Evolutionary conservation across 257 asterid genomes (phyloP).

Genomic region (Solanum ossicruentum): DNA sequence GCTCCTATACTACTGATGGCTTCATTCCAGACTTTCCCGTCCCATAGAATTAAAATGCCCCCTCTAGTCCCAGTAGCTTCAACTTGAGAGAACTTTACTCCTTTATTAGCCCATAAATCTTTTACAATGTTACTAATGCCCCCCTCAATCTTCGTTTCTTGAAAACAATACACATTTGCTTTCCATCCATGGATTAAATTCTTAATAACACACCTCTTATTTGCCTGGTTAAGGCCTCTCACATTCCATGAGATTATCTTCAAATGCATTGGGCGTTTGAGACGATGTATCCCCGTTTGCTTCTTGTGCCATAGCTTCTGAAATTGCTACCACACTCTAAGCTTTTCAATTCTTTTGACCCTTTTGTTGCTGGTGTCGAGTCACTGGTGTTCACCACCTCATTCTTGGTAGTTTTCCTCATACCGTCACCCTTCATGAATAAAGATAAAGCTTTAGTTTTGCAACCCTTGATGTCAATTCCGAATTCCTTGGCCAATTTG

Average conservation of each 20-base stretch:
- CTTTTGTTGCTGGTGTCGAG: neutral
- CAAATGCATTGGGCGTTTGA: neutral
- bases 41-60: neutral
- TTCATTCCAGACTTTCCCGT: neutral
- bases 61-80: neutral
- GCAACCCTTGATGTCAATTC: neutral
- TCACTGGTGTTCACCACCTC: neutral
- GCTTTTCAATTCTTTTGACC: neutral
- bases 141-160: neutral
- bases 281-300: neutral
- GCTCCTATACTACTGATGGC: neutral
- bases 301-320: neutral
- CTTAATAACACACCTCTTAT: neutral
- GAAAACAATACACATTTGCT: neutral
- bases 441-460: neutral
- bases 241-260: neutral
- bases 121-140: neutral
- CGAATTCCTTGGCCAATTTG: neutral
- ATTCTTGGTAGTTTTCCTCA: neutral
- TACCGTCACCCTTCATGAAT: neutral
- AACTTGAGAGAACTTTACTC: neutral
- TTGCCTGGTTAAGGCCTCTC: neutral
- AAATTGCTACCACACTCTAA: neutral
- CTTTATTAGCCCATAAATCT: neutral
- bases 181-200: neutral